Evolutionary conservation across 495 filamentous ascomycete species (phyloP).

Genomic region (Hypoxylon perforatum): DNA sequence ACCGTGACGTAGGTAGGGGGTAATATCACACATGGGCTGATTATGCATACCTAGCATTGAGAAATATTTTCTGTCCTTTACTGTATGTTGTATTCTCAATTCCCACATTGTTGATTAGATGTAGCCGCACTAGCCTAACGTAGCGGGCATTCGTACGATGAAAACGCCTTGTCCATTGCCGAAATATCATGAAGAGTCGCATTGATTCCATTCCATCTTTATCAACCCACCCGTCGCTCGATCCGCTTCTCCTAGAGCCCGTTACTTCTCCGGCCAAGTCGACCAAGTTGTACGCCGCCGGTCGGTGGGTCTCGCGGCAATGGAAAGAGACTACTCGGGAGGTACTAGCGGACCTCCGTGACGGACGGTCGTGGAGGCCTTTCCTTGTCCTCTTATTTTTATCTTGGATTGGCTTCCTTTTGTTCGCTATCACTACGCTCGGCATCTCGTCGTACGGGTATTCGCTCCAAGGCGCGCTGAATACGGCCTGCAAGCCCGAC

Average conservation of each 20-base stretch:
- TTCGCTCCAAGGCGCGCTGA: background rate
- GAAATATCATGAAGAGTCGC: background rate
- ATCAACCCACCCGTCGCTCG: constrained; percentile 6
- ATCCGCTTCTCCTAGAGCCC: constrained; percentile 3
- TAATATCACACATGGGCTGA: too few species aligned
- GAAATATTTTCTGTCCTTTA: too few species aligned
- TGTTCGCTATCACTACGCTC: constrained; percentile 2
- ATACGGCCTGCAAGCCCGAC: constrained; percentile 13
- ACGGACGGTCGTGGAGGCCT: background rate
- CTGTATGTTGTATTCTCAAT: too few species aligned
- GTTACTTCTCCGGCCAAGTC: background rate
- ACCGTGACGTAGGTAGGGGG: too few species aligned
- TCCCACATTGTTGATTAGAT: too few species aligned
- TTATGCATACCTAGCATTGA: too few species aligned
- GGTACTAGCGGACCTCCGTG: background rate
- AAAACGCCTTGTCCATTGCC: background rate
- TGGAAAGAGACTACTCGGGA: constrained; percentile 9
- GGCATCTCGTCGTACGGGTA: constrained; percentile 1
- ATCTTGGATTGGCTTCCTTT: background rate
- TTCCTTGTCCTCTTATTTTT: background rate
- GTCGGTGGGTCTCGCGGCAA: constrained; percentile 11
- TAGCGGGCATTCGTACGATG: background rate
- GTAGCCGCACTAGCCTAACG: too few species aligned
- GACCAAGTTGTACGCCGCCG: background rate
- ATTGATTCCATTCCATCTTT: constrained; percentile 5